Base-by-base conservation (phyloP, 805 yeast genomes). In the Wickerhamiella alocasiicola region DNA sequence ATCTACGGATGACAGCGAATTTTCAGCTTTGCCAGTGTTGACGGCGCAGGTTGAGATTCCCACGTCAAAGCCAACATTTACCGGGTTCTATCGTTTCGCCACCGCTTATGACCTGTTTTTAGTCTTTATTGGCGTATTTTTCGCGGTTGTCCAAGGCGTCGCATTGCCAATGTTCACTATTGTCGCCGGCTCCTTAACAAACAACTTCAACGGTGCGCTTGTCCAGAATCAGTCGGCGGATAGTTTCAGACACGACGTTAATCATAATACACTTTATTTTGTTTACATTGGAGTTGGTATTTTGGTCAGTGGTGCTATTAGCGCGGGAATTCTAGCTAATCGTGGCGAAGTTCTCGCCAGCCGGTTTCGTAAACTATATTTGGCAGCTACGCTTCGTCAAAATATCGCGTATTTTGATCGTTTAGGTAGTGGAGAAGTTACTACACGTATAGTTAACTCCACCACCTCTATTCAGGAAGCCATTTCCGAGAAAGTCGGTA, bases 341-440 rank as follows among this genome's bases (percentile, higher is more conserved):
- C 53, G 61, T 12, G 70, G 70, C 20, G 71, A 65, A 46, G 54
- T 60, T n/a, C 47, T 64, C 23, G 51, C 71, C 3, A 59, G 64
- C 9, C 51, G 67, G 15, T 59, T 62, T 46, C 57, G 68, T 15
- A 56, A 60, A 43, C 44, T 54, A 31, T 64, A 64, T 42, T 49
- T 64, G 18, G 46, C 48, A 40, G 58, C 65, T 1, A 52, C 62
- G 4, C 49, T 64, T 31, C 53, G 64, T 25, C 68, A 64, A 45
- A 64, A 64, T 36, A 56, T 64, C 27, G 68, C 62, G 21, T 65
- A 58, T 44, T 65, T 64, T 43, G 68, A 64, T 46, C 53, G 54
- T 31, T 53, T 64, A 11, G 68, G 68, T 9, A 53, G 65, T 11
- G 68, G 68, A 13, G 66, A 62, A 40, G 63, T 64, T 27, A 60